Evolutionary conservation across 148 eudicot species (phyloP), one percentile per base, ranked within the genome.

Genomic region (Talinum fruticosum): DNA sequence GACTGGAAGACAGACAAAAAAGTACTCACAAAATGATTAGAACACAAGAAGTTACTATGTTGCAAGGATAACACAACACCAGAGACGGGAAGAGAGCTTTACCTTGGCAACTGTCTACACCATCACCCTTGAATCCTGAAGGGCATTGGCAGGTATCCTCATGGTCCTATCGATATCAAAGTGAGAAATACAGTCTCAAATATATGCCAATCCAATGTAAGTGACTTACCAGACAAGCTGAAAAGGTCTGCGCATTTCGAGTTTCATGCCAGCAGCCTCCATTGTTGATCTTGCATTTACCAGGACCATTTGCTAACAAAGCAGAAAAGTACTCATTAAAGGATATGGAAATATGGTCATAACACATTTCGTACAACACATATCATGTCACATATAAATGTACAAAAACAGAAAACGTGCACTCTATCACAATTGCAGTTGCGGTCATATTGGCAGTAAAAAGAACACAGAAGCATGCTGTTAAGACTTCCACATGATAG

Each of bases 241-340:
- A 82, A 84, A 78, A 93, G 29, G 90, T 75, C 67, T 81, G 87
- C 67, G 93, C 99, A 85, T 85, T 81, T 66, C 84, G 90, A 51
- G 88, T 85, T 78, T 92, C 96, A 87, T 92, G 91, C 97, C 99
- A 95, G 84, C 96, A 95, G 61, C 94, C 99, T 76, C 98, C 99
- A 79, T 93, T 81, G 78, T 88, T 90, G 75, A 96, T 85, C 86
- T 87, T 89, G 84, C 99, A 92, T 75, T 89, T 91, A 54, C 97
- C 97, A 21, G 91, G 89, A 49, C 99, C 97, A 87, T 86, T 90
- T 76, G 99, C 99, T 96, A 89, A 70, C 75, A 47, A 74, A 81
- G 2, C 49, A 23, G 15, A 62, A 75, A 69, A 61, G 5, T 6
- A 30, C 23, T 54, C 51, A 47, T 37, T 77, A 32, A 38, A 26